Percentiles rank a stretch among this genome's conserved stretches.
These are phyloP conservation scores for Symbiodinium pilosum DNA, from an alignment of 73 alveolate species.

Conservation along the genomic window DNA sequence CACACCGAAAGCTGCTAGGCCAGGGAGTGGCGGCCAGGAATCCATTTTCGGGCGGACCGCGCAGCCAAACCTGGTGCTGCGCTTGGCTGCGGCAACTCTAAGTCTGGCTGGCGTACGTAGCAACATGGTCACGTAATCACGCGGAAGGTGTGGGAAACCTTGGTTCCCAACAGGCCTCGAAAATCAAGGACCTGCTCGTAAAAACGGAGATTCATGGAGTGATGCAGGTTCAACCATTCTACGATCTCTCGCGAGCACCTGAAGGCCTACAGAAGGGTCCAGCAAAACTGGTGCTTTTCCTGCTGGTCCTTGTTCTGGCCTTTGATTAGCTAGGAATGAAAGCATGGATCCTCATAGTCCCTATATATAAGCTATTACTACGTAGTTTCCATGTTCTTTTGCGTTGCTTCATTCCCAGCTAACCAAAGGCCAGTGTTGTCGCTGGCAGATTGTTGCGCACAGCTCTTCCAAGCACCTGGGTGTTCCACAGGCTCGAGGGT, in stretches of 20 bases:
- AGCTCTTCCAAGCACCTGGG: slow-evolving; percentile 41
- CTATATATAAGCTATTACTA: too few relatives aligned
- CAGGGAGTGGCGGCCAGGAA: not conserved
- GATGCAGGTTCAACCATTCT: slow-evolving; percentile 7
- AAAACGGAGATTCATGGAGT: not conserved
- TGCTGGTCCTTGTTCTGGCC: too few relatives aligned
- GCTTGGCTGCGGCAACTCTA: not conserved
- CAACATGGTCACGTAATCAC: too few relatives aligned
- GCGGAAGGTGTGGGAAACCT: slow-evolving; percentile 63
- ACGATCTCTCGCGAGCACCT: slow-evolving; percentile 69
- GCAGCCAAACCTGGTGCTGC: not conserved
- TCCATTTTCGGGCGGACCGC: not conserved
- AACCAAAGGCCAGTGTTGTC: too few relatives aligned
- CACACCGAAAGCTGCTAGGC: too few relatives aligned
- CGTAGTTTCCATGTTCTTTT: too few relatives aligned
- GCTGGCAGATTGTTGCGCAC: not conserved
- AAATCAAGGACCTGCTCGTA: not conserved
- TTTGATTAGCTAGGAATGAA: too few relatives aligned
- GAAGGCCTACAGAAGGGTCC: slow-evolving; percentile 16
- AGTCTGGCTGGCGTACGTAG: too few relatives aligned
- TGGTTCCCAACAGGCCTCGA: slow-evolving; percentile 42
- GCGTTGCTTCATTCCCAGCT: too few relatives aligned
- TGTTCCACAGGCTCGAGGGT: not conserved
- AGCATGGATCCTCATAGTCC: too few relatives aligned
- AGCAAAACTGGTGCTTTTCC: too few relatives aligned